A percentile compares a stretch with the other conserved stretches of the same genome.
Conservation (phyloP, 495 filamentous ascomycete species). For the Daldinia bambusicola region DNA sequence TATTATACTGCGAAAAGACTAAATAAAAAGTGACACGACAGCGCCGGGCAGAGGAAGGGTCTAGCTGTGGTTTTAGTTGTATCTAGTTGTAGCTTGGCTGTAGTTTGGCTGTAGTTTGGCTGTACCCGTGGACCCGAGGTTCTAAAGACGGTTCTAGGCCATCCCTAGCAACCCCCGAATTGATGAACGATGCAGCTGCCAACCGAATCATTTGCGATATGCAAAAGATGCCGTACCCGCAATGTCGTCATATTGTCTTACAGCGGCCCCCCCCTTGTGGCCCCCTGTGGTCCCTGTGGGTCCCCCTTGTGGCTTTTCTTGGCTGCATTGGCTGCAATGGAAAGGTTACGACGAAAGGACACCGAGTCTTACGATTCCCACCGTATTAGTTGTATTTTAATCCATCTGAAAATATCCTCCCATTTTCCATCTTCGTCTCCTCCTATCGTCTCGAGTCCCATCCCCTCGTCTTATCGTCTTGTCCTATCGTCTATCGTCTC, state of each 20-base stretch:
- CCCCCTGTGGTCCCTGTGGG: conserved; percentile 1
- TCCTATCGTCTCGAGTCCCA: no score
- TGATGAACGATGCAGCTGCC: conserved; percentile 41
- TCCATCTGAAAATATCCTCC: background rate
- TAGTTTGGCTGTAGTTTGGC: conserved; percentile 8
- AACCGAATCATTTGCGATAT: conserved; percentile 40
- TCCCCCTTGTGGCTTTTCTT: conserved; percentile 28
- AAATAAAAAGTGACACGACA: conserved; percentile 45
- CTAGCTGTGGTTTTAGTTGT: background rate
- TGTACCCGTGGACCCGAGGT: conserved; percentile 38
- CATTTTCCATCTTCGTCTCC: background rate
- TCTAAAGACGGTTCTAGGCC: conserved; percentile 38
- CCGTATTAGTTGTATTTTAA: background rate
- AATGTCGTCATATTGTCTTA: conserved; percentile 47
- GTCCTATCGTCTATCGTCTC: no score
- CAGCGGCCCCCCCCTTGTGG: conserved; percentile 25
- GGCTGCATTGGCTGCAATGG: conserved; percentile 31
- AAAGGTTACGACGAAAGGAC: background rate
- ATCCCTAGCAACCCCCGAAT: conserved; percentile 34
- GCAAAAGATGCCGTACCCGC: conserved; percentile 31
- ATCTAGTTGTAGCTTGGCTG: background rate
- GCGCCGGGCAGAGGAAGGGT: conserved; percentile 23
- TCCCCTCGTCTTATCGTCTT: no score
- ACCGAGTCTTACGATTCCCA: conserved; percentile 29
- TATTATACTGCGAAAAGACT: conserved; percentile 31